Conservation (phyloP, 371 early-diverging fungal genomes). For the Haplosporangium sp. region DNA sequence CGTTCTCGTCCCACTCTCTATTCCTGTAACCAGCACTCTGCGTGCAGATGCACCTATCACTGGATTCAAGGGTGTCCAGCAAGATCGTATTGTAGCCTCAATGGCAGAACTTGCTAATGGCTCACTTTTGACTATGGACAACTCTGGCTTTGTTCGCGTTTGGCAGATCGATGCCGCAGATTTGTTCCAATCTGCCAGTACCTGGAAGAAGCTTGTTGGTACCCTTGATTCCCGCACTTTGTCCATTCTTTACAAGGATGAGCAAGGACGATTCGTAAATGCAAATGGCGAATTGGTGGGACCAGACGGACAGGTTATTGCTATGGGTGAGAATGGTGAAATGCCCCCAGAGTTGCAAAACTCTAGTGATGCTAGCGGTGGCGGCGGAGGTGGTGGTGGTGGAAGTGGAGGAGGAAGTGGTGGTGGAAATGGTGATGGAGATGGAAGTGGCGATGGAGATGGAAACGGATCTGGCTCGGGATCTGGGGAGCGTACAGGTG, state of each 20-base stretch:
- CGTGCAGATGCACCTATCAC: slow-evolving; percentile 57
- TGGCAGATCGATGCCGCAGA: slow-evolving; percentile 75
- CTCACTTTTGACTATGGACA: slow-evolving; percentile 75
- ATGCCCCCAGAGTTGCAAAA: slow-evolving; percentile 34
- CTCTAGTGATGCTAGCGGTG: slow-evolving; percentile 17
- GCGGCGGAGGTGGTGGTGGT: slow-evolving; percentile 57
- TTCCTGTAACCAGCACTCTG: slow-evolving; percentile 57
- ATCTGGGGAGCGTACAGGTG: slow-evolving; percentile 55
- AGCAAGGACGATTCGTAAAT: slow-evolving; percentile 55
- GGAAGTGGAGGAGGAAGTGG: slow-evolving; percentile 60
- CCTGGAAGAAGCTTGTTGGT: slow-evolving; percentile 84
- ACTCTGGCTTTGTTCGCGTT: slow-evolving; percentile 72
- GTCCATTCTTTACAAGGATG: slow-evolving; percentile 74
- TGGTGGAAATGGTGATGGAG: slow-evolving; percentile 50
- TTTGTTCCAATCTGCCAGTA: slow-evolving; percentile 69
- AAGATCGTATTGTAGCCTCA: slow-evolving; percentile 65
- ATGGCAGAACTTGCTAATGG: slow-evolving; percentile 78
- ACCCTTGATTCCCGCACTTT: slow-evolving; percentile 71
- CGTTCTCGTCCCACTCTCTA: slow-evolving; percentile 70
- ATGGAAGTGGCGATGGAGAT: slow-evolving; percentile 51
- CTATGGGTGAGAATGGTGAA: slow-evolving; percentile 20
- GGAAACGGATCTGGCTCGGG: slow-evolving; percentile 57
- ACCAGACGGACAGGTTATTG: slow-evolving; percentile 38
- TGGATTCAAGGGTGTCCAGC: slow-evolving; percentile 62
- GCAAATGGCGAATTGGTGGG: slow-evolving; percentile 47